phyloP scores from a whole-genome alignment of 78 protist genomes.

The Dictyostelium firmibasis region DNA sequence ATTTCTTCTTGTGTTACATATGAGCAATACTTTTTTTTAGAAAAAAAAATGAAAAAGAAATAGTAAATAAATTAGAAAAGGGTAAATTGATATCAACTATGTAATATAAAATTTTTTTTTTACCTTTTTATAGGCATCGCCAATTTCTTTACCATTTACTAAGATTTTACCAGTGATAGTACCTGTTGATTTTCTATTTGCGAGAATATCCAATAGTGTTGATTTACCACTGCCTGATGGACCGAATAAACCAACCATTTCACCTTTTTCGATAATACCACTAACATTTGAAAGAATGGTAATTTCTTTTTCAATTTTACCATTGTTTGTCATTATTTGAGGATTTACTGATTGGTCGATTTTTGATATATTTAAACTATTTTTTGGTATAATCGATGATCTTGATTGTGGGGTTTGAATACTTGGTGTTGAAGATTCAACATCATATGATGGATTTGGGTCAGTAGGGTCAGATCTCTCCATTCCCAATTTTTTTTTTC shows the following conservation, averaged over 20 bases:
- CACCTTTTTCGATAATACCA: constrained; percentile 40
- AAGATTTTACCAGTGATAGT: constrained; percentile 33
- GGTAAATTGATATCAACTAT: neutral
- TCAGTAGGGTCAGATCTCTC: neutral
- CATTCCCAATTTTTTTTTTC: neutral
- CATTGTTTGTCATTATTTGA: neutral
- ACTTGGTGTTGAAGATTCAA: neutral
- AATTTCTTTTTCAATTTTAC: constrained; percentile 8
- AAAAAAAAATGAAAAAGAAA: neutral
- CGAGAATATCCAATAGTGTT: constrained; percentile 32
- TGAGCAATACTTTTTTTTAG: neutral
- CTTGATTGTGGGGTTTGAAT: neutral
- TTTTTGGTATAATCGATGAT: neutral
- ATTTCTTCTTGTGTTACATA: constrained; percentile 64
- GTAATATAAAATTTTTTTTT: neutral
- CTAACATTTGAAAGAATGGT: constrained; percentile 17
- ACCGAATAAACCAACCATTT: constrained; percentile 5
- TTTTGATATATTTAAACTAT: neutral
- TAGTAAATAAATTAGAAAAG: neutral
- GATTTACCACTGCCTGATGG: constrained; percentile 55
- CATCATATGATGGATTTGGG: neutral
- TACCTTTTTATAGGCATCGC: constrained; percentile 66
- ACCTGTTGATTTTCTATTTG: constrained; percentile 36
- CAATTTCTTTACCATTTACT: constrained; percentile 69
- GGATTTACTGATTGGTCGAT: neutral